These are phyloP conservation scores for Leishmania guyanensis DNA, from an alignment of 208 protist genomes.

Conservation along the genomic window DNA sequence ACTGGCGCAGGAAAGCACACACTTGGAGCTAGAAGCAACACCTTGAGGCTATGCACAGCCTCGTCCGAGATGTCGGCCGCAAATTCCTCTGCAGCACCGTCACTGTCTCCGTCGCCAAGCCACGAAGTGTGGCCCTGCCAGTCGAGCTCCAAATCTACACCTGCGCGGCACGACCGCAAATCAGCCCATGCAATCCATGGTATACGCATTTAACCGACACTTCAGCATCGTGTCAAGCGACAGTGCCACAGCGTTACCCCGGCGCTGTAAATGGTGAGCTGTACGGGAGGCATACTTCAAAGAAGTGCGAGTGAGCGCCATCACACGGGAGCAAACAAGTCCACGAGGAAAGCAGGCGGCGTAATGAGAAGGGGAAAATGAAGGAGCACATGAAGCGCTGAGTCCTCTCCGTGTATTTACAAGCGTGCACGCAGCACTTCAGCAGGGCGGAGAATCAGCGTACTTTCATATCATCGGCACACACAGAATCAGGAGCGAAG, in stretches of 20 bases:
- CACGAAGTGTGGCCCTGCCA: not conserved
- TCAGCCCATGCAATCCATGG: not conserved
- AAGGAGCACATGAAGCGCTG: not conserved
- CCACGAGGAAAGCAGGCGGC: not conserved
- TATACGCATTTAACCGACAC: not conserved
- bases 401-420: not conserved
- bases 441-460: not conserved
- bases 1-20: not conserved
- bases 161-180: not conserved
- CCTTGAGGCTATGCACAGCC: not conserved
- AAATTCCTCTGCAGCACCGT: not conserved
- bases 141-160: not conserved
- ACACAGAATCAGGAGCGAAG: not conserved
- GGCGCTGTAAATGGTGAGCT: not conserved
- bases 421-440: not conserved
- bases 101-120: not conserved
- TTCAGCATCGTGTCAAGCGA: not conserved
- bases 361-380: not conserved
- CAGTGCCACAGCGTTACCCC: not conserved
- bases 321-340: not conserved
- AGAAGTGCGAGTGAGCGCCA: not conserved
- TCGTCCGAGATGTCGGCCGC: not conserved
- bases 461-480: not conserved
- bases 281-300: not conserved
- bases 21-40: not conserved